phyloP scores from a whole-genome alignment of 495 filamentous ascomycete species.

The Aspergillus leporis region DNA sequence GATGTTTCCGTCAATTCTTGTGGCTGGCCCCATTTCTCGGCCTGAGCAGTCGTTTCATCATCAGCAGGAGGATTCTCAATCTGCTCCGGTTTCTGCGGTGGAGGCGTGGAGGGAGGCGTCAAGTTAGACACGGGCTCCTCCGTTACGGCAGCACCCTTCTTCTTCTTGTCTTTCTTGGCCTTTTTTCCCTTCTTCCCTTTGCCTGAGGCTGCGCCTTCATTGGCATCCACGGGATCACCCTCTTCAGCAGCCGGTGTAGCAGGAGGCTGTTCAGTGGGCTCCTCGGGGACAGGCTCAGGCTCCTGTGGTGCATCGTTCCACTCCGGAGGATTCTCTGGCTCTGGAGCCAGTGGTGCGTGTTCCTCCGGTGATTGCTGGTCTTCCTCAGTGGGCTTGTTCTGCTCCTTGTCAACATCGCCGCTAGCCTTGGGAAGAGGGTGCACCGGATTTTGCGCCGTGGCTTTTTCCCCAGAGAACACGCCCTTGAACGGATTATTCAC shows the following conservation, averaged over 20 bases:
- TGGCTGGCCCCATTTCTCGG: conserved; percentile 8
- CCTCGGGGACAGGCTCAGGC: conserved; percentile 6
- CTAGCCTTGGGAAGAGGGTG: conserved; percentile 16
- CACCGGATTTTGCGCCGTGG: not conserved
- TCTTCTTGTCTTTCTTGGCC: conserved; percentile 31
- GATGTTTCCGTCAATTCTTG: conserved; percentile 1
- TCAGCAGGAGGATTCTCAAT: conserved; percentile 13
- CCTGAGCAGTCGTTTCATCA: conserved; percentile 10
- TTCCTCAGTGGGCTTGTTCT: not conserved
- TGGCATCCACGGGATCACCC: conserved; percentile 11
- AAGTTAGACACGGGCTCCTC: conserved; percentile 30
- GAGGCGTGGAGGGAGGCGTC: conserved; percentile 46
- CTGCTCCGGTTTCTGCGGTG: conserved; percentile 19
- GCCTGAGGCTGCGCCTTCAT: conserved; percentile 7
- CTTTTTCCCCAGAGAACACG: conserved; percentile 14
- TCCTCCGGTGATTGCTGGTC: not conserved
- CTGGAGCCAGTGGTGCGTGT: not conserved
- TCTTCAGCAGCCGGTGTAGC: conserved; percentile 7
- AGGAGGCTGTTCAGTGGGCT: conserved; percentile 5
- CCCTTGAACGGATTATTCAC: conserved; percentile 22
- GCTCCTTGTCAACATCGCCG: conserved; percentile 15
- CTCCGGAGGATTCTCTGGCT: not conserved
- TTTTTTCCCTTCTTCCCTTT: conserved; percentile 28
- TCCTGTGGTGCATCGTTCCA: conserved; percentile 1
- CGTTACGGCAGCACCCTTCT: conserved; percentile 13